Base-by-base conservation (phyloP, 1,284 basidiomycete genomes). In the Tilletia horrida region DNA sequence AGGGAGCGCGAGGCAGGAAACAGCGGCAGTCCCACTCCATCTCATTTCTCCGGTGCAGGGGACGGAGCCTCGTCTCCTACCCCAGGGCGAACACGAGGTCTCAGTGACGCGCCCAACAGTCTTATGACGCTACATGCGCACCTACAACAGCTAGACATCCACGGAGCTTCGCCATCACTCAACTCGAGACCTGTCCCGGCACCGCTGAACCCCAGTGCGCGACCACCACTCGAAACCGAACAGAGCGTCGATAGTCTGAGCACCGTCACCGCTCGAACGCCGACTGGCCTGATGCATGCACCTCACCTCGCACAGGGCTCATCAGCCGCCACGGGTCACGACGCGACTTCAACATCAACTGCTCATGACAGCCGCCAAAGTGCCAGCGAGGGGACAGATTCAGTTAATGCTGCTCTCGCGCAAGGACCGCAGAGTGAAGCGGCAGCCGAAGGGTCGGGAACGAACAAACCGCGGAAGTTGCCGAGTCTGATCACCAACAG, bases 401-500 rank as follows among this genome's bases (percentile, higher is more conserved):
- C n/a, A n/a, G n/a, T n/a, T n/a, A n/a, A n/a, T n/a, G n/a, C n/a
- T n/a, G n/a, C n/a, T n/a, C n/a, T n/a, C n/a, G n/a, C n/a, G n/a
- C n/a, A 14, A 2, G 52, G 8, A 8, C 8, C 1, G 9, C 27
- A 18, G 13, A 40, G 35, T 11, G 16, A 4, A 13, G 55, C 11
- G 47, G 11, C n/a, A 6, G 23, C 21, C 14, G 21, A 3, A 52
- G 23, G 27, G 18, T 27, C 21, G 6, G 55, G 29, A 13, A 18
- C 25, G 2, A 40, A 21, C 67, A 69, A 62, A 35, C 48, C 27
- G 18, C 55, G 70, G 18, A 71, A 67, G 63, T 70, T 78, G 16
- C 76, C 76, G 42, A 71, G 71, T 31, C 70, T 78, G 45, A 73
- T 78, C 50, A 78, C 76, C 23, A 76, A 71, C 35, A 66, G 68